phyloP scores from a whole-genome alignment of 2,329 filamentous ascomycete species.

The Celoporthe dispersa region DNA sequence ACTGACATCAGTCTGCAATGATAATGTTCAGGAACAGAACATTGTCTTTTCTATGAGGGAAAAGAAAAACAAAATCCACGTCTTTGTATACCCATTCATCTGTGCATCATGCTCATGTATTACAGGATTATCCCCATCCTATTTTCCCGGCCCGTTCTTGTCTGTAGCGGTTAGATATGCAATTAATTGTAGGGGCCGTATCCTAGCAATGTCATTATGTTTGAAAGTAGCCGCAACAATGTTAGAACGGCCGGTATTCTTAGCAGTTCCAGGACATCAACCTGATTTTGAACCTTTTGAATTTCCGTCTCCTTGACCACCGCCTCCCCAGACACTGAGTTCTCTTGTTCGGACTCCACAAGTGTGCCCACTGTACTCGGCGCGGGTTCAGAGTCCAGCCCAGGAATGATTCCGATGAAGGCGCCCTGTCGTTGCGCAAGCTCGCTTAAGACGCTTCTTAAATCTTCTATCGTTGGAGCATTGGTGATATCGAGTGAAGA shows the following conservation, averaged over 20 bases:
- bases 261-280: constrained; percentile 3
- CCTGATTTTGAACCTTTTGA: neutral
- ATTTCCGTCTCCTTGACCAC: neutral
- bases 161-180: no score
- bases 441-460: neutral
- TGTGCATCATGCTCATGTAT: no score
- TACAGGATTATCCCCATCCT: no score
- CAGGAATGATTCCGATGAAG: neutral
- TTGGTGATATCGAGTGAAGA: neutral
- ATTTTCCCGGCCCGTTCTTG: no score
- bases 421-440: neutral
- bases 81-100: no score
- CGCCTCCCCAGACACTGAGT: neutral
- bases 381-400: neutral
- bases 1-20: no score
- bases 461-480: neutral
- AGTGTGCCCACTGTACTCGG: neutral
- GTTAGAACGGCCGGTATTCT: constrained; percentile 6
- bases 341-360: neutral
- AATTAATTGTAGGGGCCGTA: neutral
- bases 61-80: no score
- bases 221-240: constrained; percentile 9
- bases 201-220: neutral
- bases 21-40: no score
- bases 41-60: no score